These are phyloP conservation scores for Coemansia sp. DNA, from an alignment of 192 early-diverging fungal genomes.

Conservation along the genomic window DNA sequence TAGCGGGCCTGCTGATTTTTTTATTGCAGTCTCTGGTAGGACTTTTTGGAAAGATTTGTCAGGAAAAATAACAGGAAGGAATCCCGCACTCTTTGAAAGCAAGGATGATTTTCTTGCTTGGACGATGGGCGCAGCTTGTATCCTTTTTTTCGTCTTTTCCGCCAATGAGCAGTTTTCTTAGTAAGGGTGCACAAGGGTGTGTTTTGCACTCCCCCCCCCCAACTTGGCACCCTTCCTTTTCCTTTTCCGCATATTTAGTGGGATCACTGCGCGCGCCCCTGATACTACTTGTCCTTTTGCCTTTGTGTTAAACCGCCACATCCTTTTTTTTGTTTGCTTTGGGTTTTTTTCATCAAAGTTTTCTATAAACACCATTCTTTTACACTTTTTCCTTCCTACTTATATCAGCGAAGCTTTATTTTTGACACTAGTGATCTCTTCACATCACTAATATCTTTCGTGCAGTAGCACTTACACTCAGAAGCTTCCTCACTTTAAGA, in stretches of 20 bases:
- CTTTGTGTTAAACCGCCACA: not conserved
- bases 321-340: not conserved
- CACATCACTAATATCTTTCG: not conserved
- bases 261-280: not conserved
- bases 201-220: not conserved
- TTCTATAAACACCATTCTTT: not conserved
- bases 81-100: not conserved
- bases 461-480: not conserved
- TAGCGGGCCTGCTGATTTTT: not conserved
- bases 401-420: not conserved
- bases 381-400: not conserved
- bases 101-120: not conserved
- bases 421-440: not conserved
- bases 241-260: not conserved
- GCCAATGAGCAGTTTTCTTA: not conserved
- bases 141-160: not conserved
- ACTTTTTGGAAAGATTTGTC: not conserved
- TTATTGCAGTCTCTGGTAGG: not conserved
- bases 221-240: not conserved
- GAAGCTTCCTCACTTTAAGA: not conserved
- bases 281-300: not conserved
- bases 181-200: not conserved
- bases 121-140: not conserved
- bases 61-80: not conserved
- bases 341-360: not conserved